Base-by-base conservation (phyloP, 257 asterid species). In the Voacanga thouarsii region DNA sequence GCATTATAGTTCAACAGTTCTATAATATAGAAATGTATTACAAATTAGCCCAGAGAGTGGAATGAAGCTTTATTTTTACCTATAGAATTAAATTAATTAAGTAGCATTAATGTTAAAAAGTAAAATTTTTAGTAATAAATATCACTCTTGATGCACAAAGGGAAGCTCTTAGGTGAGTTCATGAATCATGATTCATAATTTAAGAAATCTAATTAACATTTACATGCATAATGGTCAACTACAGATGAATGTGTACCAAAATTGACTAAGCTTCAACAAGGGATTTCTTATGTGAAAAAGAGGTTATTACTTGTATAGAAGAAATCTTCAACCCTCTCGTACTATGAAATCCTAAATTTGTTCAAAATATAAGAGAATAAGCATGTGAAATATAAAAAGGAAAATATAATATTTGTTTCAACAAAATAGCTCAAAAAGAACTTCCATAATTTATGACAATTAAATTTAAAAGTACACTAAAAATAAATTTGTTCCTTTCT, bases 281-380 rank as follows among this genome's bases (percentile, higher is more conserved):
- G 15, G 15, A 12, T 14, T 51, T 7, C 15, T 15, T 53, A 63
- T 6, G 0, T 59, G n/a, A n/a, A 67, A 70, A 49, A 33, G 76
- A 61, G 55, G 45, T 61, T 28, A 11, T 84, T 85, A 95, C 99
- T 97, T 91, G 96, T 95, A 95, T 75, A 95, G 85, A 45, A 96
- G 96, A 81, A 91, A 88, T 72, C 89, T 91, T 30, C 90, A 86
- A 67, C 96, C 96, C 80, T 97, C 99, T 82, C 98, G 90, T 76
- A 90, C 75, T 43, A 95, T 92, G 82, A 90, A 87, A 86, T 95
- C 98, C 96, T 95, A 91, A 85, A 82, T 72, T 75, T 82, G 26
- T 33, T 64, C 33, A 19, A 82, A 70, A 83, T 79, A 73, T 83
- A 79, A 76, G 66, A 47, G 61, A 49, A 7, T 24, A 24, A 72